These are phyloP conservation scores for Furcasterigmium sp. DNA, from an alignment of 2,329 filamentous ascomycete genomes.

Conservation along the genomic window DNA sequence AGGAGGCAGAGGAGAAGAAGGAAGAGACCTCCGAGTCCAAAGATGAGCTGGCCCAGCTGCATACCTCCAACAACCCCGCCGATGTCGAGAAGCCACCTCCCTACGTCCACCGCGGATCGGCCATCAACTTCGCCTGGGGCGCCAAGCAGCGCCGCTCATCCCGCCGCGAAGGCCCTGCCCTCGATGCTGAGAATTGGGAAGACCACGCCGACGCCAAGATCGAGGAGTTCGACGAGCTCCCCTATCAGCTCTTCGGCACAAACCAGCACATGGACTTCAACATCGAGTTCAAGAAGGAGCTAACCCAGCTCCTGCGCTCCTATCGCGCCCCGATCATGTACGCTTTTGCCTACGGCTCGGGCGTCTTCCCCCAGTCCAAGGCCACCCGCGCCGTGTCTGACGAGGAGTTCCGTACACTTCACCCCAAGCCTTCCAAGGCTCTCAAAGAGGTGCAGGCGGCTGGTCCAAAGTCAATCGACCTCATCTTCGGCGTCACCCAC, in stretches of 20 bases:
- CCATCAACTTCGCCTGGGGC: conserved; percentile 12
- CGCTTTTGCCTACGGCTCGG: conserved; percentile 95
- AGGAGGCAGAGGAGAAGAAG: too few species aligned
- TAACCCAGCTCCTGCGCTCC: conserved; percentile 83
- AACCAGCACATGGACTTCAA: conserved; percentile 98
- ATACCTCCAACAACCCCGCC: background rate
- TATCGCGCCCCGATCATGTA: conserved; percentile 93
- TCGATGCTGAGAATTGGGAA: conserved; percentile 31
- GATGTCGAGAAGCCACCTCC: background rate
- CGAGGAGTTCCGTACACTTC: conserved; percentile 57
- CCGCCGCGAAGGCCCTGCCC: conserved; percentile 5
- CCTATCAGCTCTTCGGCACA: conserved; percentile 66
- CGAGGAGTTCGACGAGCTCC: conserved; percentile 37
- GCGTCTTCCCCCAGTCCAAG: conserved; percentile 78
- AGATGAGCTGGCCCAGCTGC: background rate
- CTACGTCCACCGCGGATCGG: conserved; percentile 9
- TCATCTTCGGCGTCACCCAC: conserved; percentile 93
- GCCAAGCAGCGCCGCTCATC: conserved; percentile 3
- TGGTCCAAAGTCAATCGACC: conserved; percentile 94
- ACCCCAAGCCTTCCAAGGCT: conserved; percentile 75
- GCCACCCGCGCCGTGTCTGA: conserved; percentile 46
- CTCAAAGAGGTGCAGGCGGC: conserved; percentile 82
- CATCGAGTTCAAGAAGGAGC: conserved; percentile 85
- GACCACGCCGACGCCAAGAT: conserved; percentile 35
- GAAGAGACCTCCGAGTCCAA: too few species aligned